A percentile compares a stretch with the other conserved stretches of the same genome.
Evolutionary conservation across 1,284 basidiomycete genomes (phyloP).

Genomic region (Peniophora sp.): DNA sequence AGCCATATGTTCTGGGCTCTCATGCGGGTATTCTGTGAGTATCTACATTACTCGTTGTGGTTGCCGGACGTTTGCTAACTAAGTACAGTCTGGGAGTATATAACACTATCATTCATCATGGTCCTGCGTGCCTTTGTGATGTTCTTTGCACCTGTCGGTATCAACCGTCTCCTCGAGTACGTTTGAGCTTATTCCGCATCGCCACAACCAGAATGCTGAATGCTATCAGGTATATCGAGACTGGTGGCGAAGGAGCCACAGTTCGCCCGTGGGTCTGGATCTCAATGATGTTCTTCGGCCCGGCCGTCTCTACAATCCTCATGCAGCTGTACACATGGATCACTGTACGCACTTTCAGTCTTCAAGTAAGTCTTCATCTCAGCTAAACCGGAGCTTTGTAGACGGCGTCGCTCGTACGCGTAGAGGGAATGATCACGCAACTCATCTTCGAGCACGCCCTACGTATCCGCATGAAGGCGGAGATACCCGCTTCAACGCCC

Average conservation of each 20-base stretch:
- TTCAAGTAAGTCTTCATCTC: too few relatives aligned
- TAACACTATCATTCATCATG: too few relatives aligned
- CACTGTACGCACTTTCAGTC: too few relatives aligned
- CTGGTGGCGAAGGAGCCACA: too few relatives aligned
- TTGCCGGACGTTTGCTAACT: background rate
- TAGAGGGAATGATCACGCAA: constrained; percentile 46
- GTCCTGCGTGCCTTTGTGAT: too few relatives aligned
- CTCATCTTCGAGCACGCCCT: constrained; percentile 51
- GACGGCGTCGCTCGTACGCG: constrained; percentile 25
- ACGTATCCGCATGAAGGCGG: constrained; percentile 39
- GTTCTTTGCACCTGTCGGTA: too few relatives aligned
- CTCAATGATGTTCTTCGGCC: constrained; percentile 49
- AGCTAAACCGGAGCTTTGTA: background rate
- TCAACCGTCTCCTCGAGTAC: too few relatives aligned
- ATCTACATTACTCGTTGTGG: background rate
- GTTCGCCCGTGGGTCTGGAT: constrained; percentile 58
- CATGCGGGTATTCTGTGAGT: constrained; percentile 16
- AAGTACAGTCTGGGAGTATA: background rate
- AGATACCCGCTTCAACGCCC: background rate
- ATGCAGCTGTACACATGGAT: constrained; percentile 27
- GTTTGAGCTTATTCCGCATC: too few relatives aligned
- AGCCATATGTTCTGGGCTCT: constrained; percentile 21
- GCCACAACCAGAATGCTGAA: too few relatives aligned
- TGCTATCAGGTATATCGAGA: too few relatives aligned
- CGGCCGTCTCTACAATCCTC: constrained; percentile 27